Evolutionary conservation across 805 yeast genomes (phyloP).

Genomic region (Tetrapisispora arboricola): DNA sequence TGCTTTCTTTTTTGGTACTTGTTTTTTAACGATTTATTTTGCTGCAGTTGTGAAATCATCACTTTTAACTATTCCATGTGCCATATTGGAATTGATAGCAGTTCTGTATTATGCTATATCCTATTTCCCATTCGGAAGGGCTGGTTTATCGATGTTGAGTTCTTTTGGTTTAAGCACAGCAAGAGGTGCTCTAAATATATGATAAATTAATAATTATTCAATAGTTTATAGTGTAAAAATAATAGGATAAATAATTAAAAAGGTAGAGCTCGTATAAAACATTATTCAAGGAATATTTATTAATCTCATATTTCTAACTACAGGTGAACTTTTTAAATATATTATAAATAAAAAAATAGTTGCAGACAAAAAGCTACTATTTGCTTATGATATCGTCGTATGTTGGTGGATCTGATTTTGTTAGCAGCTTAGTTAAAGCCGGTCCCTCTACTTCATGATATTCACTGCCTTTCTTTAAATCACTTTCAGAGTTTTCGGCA

Average conservation of each 20-base stretch:
- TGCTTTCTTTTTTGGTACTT: slow-evolving; percentile 67
- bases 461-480: no score
- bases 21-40: slow-evolving; percentile 66
- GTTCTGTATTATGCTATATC: slow-evolving; percentile 85
- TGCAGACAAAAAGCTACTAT: neutral
- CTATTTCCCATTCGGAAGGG: slow-evolving; percentile 93
- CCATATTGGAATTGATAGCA: slow-evolving; percentile 70
- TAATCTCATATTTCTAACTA: no score
- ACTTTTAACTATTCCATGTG: slow-evolving; percentile 63
- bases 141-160: slow-evolving; percentile 50
- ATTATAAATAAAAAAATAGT: no score
- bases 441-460: slow-evolving; percentile 3
- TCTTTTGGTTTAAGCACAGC: slow-evolving; percentile 49
- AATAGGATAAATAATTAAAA: neutral
- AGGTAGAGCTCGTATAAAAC: no score
- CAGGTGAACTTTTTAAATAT: no score
- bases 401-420: slow-evolving; percentile 26
- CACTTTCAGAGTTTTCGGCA: neutral
- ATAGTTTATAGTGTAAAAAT: neutral
- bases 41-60: slow-evolving; percentile 61
- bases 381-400: slow-evolving; percentile 17
- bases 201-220: neutral
- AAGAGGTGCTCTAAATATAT: slow-evolving; percentile 30
- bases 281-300: no score
- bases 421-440: neutral